phyloP scores from a whole-genome alignment of 2,329 filamentous ascomycete genomes.

The Bisporella sp. region DNA sequence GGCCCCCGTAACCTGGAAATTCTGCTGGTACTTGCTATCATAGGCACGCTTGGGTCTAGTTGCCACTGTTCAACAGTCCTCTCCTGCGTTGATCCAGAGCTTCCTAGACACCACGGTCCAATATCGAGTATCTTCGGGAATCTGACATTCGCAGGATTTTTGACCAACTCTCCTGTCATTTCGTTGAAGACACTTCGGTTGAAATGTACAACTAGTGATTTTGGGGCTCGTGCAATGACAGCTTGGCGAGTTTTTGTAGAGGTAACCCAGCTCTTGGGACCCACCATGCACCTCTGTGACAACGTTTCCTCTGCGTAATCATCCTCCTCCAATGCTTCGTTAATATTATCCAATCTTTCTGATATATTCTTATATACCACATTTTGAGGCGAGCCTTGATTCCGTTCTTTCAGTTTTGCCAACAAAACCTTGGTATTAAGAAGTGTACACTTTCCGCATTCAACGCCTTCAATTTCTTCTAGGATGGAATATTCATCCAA shows the following conservation, averaged over 20 bases:
- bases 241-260: conserved; percentile 87
- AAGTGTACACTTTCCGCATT: conserved; percentile 87
- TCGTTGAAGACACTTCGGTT: conserved; percentile 92
- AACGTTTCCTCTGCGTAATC: conserved; percentile 69
- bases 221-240: conserved; percentile 75
- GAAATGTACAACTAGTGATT: conserved; percentile 76
- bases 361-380: conserved; percentile 28
- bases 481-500: conserved; percentile 79
- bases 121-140: conserved; percentile 74
- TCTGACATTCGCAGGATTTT: conserved; percentile 72
- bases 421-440: conserved; percentile 47
- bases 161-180: conserved; percentile 67
- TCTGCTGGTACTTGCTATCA: conserved; percentile 54
- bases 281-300: conserved; percentile 57
- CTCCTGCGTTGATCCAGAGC: conserved; percentile 25
- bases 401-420: conserved; percentile 37
- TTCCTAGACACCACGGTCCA: conserved; percentile 78
- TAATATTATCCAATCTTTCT: conserved; percentile 57
- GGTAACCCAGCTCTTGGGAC: conserved; percentile 59
- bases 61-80: conserved; percentile 58
- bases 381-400: conserved; percentile 23
- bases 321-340: conserved; percentile 67
- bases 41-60: conserved; percentile 60
- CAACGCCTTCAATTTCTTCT: conserved; percentile 80
- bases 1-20: conserved; percentile 47